A percentile compares a stretch with the other conserved stretches of the same genome.
phyloP scores from a whole-genome alignment of 768 basidiomycete species.

The Mycena venus region DNA sequence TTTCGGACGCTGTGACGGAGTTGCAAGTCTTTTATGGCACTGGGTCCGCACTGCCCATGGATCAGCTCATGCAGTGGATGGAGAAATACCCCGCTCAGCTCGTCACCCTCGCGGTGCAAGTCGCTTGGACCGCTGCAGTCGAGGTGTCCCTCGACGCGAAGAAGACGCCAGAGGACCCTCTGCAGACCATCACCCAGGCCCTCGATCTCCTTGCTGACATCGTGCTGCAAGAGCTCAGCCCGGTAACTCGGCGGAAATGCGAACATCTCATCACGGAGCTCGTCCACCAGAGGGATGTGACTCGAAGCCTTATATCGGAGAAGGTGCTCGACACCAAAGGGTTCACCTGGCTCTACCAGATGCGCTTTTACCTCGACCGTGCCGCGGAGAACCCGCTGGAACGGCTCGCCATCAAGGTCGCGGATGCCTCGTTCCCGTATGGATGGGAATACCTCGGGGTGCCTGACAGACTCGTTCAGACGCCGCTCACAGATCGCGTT shows the following conservation, averaged over 20 bases:
- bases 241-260: slow-evolving; percentile 96
- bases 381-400: slow-evolving; percentile 82
- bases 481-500: slow-evolving; percentile 96
- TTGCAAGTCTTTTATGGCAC: slow-evolving; percentile 85
- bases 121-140: slow-evolving; percentile 92
- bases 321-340: slow-evolving; percentile 72
- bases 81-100: slow-evolving; percentile 96
- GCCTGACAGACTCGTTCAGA: slow-evolving; percentile 96
- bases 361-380: slow-evolving; percentile 95
- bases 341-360: slow-evolving; percentile 97
- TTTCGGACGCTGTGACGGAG: slow-evolving; percentile 85
- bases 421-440: slow-evolving; percentile 94
- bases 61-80: slow-evolving; percentile 90
- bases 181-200: slow-evolving; percentile 83
- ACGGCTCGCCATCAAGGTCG: slow-evolving; percentile 83
- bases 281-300: slow-evolving; percentile 97
- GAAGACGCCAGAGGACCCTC: slow-evolving; percentile 70
- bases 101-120: slow-evolving; percentile 94
- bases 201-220: slow-evolving; percentile 97
- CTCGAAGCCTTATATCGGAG: slow-evolving; percentile 80
- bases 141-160: slow-evolving; percentile 75
- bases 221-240: slow-evolving; percentile 88
- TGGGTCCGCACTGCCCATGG: slow-evolving; percentile 68
- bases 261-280: slow-evolving; percentile 99
- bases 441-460: slow-evolving; percentile 99